Evolutionary conservation across 2,329 filamentous ascomycete species (phyloP), one percentile per base, ranked within the genome.

Genomic region (Colletotrichum sp.): DNA sequence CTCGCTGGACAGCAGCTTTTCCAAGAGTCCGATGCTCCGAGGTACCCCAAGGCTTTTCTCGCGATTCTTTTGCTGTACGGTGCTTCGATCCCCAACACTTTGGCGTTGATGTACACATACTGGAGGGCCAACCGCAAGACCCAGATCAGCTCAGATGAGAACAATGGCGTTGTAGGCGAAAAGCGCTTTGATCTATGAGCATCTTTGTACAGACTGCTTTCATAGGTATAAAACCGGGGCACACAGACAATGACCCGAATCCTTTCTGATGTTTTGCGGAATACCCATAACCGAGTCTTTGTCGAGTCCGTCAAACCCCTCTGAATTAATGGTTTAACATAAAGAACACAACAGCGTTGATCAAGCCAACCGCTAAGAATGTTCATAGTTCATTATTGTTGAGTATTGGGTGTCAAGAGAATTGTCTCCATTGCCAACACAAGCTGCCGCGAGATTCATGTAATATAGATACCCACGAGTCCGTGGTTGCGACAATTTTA

Each of bases 61-160:
- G 78, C 69, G 9, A 69, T 79, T 8, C 36, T 79, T 12, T 21
- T 69, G 10, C 39, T 78, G 15, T 76, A 78, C 15, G 72, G 69
- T 2, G 72, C 76, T 3, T 67, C 74, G 4, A 76, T 81, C 8
- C 80, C 78, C 0, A 76, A 79, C 3, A 79, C 77, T 7, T 13
- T 75, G 24, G n/a, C 64, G 0, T 70, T 81, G 0, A 81, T 81
- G 77, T 77, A 76, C 44, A 59, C 79, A 3, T 82, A 82, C 18
- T 76, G 76, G 78, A 49, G 71, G 18, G 71, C 73, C 28, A 82
- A 82, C 3, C 80, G 73, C 65, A 81, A 55, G 30, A 21, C 34
- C 8, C n/a, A 57, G 21, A 55, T 9, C 7, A 32, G 21, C 13
- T n/a, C 32, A 0, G 18, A 15, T 21, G 52, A 60, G 15, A 16